Conservation (phyloP, 768 basidiomycete species). For the Naganishia onofrii region DNA sequence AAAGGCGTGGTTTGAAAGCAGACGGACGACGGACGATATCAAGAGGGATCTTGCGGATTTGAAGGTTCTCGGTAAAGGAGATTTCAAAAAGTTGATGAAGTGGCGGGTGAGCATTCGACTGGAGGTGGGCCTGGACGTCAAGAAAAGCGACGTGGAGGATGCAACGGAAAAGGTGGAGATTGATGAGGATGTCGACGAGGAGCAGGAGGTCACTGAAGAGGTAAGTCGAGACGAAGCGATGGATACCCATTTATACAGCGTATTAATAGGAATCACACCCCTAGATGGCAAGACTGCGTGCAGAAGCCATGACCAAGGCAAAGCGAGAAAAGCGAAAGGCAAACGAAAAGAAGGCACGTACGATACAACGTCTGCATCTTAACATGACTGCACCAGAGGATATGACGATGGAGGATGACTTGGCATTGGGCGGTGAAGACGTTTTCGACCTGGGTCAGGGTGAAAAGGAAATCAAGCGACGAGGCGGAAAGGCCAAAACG, state of each 20-base stretch:
- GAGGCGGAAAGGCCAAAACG: conserved; percentile 53
- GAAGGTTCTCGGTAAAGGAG: conserved; percentile 94
- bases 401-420: conserved; percentile 74
- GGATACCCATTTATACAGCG: neutral
- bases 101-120: conserved; percentile 85
- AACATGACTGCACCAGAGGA: conserved; percentile 98
- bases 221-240: conserved; percentile 54
- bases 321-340: conserved; percentile 76
- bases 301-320: conserved; percentile 65
- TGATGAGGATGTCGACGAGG: conserved; percentile 71
- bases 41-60: conserved; percentile 82
- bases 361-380: conserved; percentile 90
- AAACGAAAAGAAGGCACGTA: conserved; percentile 82
- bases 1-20: conserved; percentile 63
- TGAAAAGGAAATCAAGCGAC: conserved; percentile 56
- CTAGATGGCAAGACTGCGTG: conserved; percentile 79
- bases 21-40: conserved; percentile 74
- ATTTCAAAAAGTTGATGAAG: conserved; percentile 87
- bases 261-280: neutral
- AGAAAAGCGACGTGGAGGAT: conserved; percentile 70
- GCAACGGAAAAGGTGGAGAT: conserved; percentile 61
- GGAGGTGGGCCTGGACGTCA: conserved; percentile 84
- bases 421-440: conserved; percentile 66
- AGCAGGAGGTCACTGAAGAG: conserved; percentile 84
- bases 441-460: conserved; percentile 77